Evolutionary conservation across 116 monocot genomes (phyloP), one percentile per base, ranked within the genome.

Genomic region (Papilionanthe hybrid): DNA sequence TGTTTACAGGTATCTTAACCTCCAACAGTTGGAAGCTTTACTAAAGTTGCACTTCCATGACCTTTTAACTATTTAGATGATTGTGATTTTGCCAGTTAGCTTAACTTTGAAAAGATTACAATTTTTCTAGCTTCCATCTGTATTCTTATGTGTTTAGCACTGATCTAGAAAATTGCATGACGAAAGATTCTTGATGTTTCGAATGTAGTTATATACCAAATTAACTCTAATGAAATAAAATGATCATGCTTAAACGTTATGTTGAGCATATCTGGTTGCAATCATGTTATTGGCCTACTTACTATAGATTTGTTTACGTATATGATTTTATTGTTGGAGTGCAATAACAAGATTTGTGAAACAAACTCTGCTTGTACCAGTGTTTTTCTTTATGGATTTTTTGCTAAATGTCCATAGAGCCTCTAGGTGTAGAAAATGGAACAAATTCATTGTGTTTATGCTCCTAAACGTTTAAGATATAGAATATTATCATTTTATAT

Each of bases 1-100:
- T 92, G 88, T 82, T 60, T 98, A 80, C 98, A 98, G 93, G 98
- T 98, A 86, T 53, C 17, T 4, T 67, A 42, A 45, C 49, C 65
- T 80, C 37, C 22, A 44, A 44, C 73, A 43, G 9, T 43, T 73
- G 43, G 42, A 42, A 43, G 4, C 30, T 17, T 29, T 6, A 13
- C 73, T 73, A 44, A 73, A 73, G 20, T 42, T 23, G 27, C 5
- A 50, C 5, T 50, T 25, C 15, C 49, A n/a, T 75, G 13, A 48
- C 10, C 9, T 49, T 73, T 27, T 12, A 44, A 49, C n/a, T 75
- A 50, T 49, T 1, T 50, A 44, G 18, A n/a, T 49, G 49, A n/a
- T 49, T 48, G 25, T 28, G 28, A 42, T 3, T 50, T 75, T 75
- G 27, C 75, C 27, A 44, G 29, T 37, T 69, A 12, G 12, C 32